Evolutionary conservation across 495 filamentous ascomycete genomes (phyloP), one percentile per base, ranked within the genome.

Genomic region (Aeminium ludgeri): DNA sequence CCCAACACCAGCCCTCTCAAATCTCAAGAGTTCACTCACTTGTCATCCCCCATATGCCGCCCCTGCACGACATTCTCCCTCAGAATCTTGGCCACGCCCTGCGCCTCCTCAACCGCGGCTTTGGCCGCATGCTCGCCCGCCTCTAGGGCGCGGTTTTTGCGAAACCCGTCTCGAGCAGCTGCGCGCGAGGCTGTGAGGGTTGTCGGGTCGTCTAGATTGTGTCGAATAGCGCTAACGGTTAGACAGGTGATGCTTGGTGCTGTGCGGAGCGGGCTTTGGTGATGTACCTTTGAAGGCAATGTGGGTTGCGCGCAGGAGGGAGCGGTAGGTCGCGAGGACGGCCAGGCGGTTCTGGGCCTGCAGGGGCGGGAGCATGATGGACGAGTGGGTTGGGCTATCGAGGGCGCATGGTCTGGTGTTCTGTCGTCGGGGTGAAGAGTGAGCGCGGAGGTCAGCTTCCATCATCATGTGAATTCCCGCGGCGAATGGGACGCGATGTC

Each of bases 1-100:
- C 8, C 23, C 23, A 8, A 25, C 3, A 25, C 23, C 23, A 25
- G 23, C 4, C n/a, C 4, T 25, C 23, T 25, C 23, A 25, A 4
- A 8, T 3, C 8, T 25, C 23, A 25, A 25, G 23, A 3, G 23
- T 8, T 8, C 83, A 79, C 76, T 61, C 77, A 87, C 55, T 59
- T 71, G 18, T 67, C 64, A 28, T 61, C 61, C 38, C 68, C 67
- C 36, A 43, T 34, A 20, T 52, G 34, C 31, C 66, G 65, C 30
- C 89, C 89, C 54, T 96, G 89, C 2, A 97, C 84, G 10, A 96
- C 65, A 55, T 96, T 96, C 55, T 81, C 65, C 52, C 73, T 65
- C 48, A 97, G 54, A 43, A 96, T 76, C 40, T 65, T 68, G 4
- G 89, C 82, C 18, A 94, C 74, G 38, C 91, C 83, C 42, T 86